Conservation (phyloP, 2,329 filamentous ascomycete genomes). For the Exophiala oligosperma region DNA sequence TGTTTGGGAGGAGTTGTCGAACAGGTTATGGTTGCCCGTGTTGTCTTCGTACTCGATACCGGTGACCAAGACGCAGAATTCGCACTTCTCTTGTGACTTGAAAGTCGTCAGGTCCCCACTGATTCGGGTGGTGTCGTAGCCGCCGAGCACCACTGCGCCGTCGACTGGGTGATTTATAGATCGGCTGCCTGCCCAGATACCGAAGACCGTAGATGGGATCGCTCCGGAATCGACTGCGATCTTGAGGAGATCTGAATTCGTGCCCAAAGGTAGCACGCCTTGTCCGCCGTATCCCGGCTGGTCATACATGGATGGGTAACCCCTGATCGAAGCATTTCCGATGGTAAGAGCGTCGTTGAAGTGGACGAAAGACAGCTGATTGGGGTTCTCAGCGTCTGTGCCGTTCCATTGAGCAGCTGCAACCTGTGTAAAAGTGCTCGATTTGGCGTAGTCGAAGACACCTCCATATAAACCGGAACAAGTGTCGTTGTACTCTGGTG, state of each 20-base stretch:
- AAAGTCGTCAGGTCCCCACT: constrained; percentile 21
- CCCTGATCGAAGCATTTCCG: constrained; percentile 21
- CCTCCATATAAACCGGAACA: constrained; percentile 24
- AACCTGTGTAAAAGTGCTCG: constrained; percentile 19
- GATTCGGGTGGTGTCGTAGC: constrained; percentile 25
- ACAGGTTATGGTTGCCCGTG: constrained; percentile 14
- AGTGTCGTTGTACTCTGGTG: constrained; percentile 22
- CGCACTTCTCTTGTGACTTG: constrained; percentile 15
- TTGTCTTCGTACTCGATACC: constrained; percentile 17
- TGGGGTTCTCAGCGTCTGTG: constrained; percentile 7
- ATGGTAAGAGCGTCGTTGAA: constrained; percentile 26
- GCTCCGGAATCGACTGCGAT: constrained; percentile 15
- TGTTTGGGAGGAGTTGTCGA: constrained; percentile 20
- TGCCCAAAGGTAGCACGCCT: constrained; percentile 24
- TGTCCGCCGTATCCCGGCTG: constrained; percentile 26
- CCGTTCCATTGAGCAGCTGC: constrained; percentile 26
- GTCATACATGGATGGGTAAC: constrained; percentile 23
- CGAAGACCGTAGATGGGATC: constrained; percentile 23
- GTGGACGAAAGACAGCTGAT: constrained; percentile 19
- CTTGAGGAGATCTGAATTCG: constrained; percentile 22
- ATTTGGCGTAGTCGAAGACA: constrained; percentile 22
- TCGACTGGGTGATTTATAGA: constrained; percentile 19
- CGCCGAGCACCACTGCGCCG: constrained; percentile 26
- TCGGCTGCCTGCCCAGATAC: constrained; percentile 26
- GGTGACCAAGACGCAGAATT: constrained; percentile 23